Base-by-base conservation (phyloP, 257 asterid genomes). In the Scutellaria minor region DNA sequence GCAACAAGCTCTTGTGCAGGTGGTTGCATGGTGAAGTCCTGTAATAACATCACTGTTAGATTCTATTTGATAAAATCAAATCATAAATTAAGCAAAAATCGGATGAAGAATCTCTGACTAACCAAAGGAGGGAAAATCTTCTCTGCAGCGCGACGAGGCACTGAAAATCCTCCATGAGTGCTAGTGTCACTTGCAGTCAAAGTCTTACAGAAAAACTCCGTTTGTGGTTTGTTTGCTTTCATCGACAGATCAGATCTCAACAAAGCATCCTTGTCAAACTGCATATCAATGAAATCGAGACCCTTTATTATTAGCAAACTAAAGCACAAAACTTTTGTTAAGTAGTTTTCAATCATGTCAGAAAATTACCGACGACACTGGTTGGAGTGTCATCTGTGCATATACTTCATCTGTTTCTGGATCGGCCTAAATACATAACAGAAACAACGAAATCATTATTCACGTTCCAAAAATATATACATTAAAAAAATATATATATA, bases 91-190 rank as follows among this genome's bases (percentile, higher is more conserved):
- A 59, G 50, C 7, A 11, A 7, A 47, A 37, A 1, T 9, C 13
- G 18, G 7, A 14, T 14, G 53, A 50, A 20, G 27, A 22, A 11
- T 20, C 18, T 60, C 48, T 4, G 1, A 80, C 89, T 71, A 77
- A 94, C 98, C 87, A 91, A 81, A 46, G 87, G 71, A 39, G 98
- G 98, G 66, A 94, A 91, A 60, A 94, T 91, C 90, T 91, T 91
- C 81, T 91, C 98, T 6, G 98, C 98, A 42, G 97, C 95, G 18
- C 98, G 97, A 12, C 98, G 96, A 62, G 98, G 98, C 72, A 94
- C 98, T 10, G 98, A 94, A 84, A 94, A 94, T 13, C 98, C 98
- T 41, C 98, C 98, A 73, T 94, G 98, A 52, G 98, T 94, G 86
- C 98, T 94, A 5, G 98, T 94, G 75, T 94, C 97, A 82, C 98